phyloP scores from a whole-genome alignment of 192 early-diverging fungal species.

The Backusella liffmaniae region DNA sequence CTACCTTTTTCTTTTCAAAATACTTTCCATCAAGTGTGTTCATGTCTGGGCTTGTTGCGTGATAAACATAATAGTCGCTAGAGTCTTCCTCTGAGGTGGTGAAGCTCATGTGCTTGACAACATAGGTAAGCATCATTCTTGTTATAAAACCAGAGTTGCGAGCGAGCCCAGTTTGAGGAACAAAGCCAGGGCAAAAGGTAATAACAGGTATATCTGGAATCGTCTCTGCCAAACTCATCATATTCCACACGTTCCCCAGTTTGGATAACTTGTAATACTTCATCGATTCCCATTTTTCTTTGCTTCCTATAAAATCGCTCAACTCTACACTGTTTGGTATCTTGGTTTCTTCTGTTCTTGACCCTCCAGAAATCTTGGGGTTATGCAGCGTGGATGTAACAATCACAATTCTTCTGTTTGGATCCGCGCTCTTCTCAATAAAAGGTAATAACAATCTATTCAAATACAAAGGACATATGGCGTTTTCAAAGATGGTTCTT shows the following conservation, averaged over 20 bases:
- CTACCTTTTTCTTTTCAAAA: neutral
- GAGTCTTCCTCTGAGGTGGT: slow-evolving; percentile 11
- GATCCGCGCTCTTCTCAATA: slow-evolving; percentile 13
- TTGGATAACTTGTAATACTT: slow-evolving; percentile 28
- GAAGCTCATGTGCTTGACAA: slow-evolving; percentile 14
- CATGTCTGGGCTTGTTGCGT: slow-evolving; percentile 17
- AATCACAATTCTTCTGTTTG: slow-evolving; percentile 13
- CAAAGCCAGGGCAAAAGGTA: slow-evolving; percentile 29
- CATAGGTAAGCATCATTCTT: slow-evolving; percentile 6
- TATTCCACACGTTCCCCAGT: slow-evolving; percentile 8
- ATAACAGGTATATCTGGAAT: slow-evolving; percentile 3
- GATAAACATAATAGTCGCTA: slow-evolving; percentile 19
- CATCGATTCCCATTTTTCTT: slow-evolving; percentile 21
- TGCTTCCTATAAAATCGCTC: neutral
- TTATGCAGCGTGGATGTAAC: slow-evolving; percentile 22
- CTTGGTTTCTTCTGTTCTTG: neutral
- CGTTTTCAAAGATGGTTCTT: slow-evolving; percentile 22
- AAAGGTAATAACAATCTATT: slow-evolving; percentile 17
- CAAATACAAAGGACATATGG: slow-evolving; percentile 19
- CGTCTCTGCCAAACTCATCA: slow-evolving; percentile 5
- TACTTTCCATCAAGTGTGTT: neutral
- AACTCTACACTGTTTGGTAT: slow-evolving; percentile 8
- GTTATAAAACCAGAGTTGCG: slow-evolving; percentile 1
- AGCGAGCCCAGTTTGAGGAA: slow-evolving; percentile 20
- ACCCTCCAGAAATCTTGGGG: slow-evolving; percentile 8